Evolutionary conservation across 306 rosid species (phyloP), one percentile per base, ranked within the genome.

Genomic region (Cucurbita pepo): DNA sequence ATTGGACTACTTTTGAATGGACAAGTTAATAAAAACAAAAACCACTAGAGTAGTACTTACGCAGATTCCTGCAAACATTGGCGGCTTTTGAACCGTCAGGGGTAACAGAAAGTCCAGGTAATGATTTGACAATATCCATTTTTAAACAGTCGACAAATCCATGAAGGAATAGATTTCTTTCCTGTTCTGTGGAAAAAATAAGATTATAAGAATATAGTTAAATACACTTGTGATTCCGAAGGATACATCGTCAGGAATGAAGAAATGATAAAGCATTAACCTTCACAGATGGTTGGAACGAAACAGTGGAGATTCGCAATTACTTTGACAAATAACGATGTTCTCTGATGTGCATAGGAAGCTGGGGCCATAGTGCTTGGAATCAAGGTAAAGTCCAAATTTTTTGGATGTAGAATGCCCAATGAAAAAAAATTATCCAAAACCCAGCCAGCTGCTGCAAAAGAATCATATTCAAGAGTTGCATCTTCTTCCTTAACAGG

Each of bases 241-340:
- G 44, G 74, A 66, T 58, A 76, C 30, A 59, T 74, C 21, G 59
- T 48, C 59, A 80, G 56, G 55, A 71, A 22, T 65, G 44, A 60
- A 45, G 53, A 78, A 70, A 84, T 57, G 48, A 75, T 72, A 76
- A 77, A 79, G 80, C 79, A 78, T 81, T 77, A 80, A 93, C 98
- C 98, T 90, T 90, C 90, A 77, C 97, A 93, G 60, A 93, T 84
- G 78, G 73, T 80, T 77, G 98, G 98, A 79, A 90, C 84, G 65
- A 93, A 93, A 85, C 97, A 93, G 80, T 93, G 98, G 81, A 93
- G 98, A 82, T 93, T 93, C 81, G 98, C 98, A 76, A 93, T 87
- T 78, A 93, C 77, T 90, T 93, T 93, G 83, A 93, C 90, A 81
- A 93, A 88, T 71, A 93, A 82, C 36, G 98, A 86, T 19, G 98